Evolutionary conservation across 495 filamentous ascomycete species (phyloP).

Genomic region (Astrocystis sublimbata): DNA sequence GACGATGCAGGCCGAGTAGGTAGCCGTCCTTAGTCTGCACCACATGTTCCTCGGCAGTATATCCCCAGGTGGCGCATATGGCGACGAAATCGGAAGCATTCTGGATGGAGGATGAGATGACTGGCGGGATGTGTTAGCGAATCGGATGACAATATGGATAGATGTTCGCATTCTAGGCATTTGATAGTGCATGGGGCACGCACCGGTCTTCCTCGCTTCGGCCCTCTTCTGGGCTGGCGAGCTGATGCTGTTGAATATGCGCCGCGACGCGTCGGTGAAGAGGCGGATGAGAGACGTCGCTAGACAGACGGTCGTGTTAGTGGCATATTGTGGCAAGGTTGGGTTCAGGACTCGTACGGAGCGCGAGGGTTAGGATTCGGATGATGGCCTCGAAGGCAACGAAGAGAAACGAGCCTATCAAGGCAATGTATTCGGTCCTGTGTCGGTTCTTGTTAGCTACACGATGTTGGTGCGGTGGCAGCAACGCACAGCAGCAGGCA

Average conservation of each 20-base stretch:
- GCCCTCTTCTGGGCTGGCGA: conserved; percentile 65
- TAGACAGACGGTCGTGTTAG: conserved; percentile 39
- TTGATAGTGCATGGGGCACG: conserved; percentile 19
- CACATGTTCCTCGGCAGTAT: conserved; percentile 92
- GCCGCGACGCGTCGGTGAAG: conserved; percentile 79
- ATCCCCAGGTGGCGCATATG: conserved; percentile 83
- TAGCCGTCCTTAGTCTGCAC: conserved; percentile 94
- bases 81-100: conserved; percentile 89
- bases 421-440: conserved; percentile 81
- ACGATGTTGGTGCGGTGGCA: neutral
- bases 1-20: conserved; percentile 83
- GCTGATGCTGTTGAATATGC: conserved; percentile 76
- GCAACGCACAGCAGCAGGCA: neutral
- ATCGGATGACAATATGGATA: too few relatives aligned
- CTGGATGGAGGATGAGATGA: conserved; percentile 53
- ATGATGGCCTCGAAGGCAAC: conserved; percentile 79
- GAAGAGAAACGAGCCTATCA: conserved; percentile 78
- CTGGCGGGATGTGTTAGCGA: conserved; percentile 31
- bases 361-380: conserved; percentile 82
- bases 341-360: conserved; percentile 61
- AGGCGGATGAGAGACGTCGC: conserved; percentile 76
- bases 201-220: conserved; percentile 58
- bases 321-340: neutral
- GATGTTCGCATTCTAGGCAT: conserved; percentile 21
- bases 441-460: neutral